Conservation (phyloP, 768 basidiomycete species). For the Lactifluus pinguis region DNA sequence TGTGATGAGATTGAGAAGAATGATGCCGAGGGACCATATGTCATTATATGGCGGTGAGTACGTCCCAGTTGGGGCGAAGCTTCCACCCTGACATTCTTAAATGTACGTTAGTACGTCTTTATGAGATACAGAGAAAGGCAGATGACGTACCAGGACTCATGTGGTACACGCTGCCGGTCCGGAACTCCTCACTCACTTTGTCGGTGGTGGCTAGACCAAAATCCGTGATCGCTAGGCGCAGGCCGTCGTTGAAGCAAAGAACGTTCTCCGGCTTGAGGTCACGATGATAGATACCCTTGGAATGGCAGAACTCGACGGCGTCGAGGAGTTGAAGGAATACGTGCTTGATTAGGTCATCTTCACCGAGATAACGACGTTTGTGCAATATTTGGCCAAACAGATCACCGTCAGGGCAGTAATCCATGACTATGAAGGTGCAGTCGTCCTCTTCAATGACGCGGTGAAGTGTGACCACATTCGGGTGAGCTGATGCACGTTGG, state of each 20-base stretch:
- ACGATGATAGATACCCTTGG: slow-evolving; percentile 87
- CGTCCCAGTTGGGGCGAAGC: slow-evolving; percentile 47
- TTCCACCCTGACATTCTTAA: slow-evolving; percentile 81
- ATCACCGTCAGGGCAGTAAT: slow-evolving; percentile 86
- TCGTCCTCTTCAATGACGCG: slow-evolving; percentile 76
- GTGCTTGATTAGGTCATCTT: slow-evolving; percentile 75
- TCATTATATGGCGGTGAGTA: slow-evolving; percentile 90
- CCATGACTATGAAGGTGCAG: slow-evolving; percentile 87
- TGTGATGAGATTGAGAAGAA: slow-evolving; percentile 90
- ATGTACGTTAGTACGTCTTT: slow-evolving; percentile 21
- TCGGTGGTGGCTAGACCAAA: slow-evolving; percentile 93
- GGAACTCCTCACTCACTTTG: slow-evolving; percentile 75
- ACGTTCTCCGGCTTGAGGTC: slow-evolving; percentile 98
- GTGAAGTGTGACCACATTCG: slow-evolving; percentile 80
- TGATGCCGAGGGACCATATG: slow-evolving; percentile 94
- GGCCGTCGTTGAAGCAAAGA: slow-evolving; percentile 72
- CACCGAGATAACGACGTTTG: slow-evolving; percentile 69
- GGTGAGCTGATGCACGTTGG: slow-evolving; percentile 63
- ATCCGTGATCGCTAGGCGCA: slow-evolving; percentile 80
- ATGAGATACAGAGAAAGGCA: slow-evolving; percentile 5
- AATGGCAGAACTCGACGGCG: slow-evolving; percentile 89
- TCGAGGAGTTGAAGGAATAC: slow-evolving; percentile 93
- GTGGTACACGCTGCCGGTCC: slow-evolving; percentile 96
- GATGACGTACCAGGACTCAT: slow-evolving; percentile 79
- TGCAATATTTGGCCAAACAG: slow-evolving; percentile 86